Percentiles rank a stretch among this genome's conserved stretches.
Conservation (phyloP, 768 basidiomycete genomes). For the Crassisporium funariophilum region DNA sequence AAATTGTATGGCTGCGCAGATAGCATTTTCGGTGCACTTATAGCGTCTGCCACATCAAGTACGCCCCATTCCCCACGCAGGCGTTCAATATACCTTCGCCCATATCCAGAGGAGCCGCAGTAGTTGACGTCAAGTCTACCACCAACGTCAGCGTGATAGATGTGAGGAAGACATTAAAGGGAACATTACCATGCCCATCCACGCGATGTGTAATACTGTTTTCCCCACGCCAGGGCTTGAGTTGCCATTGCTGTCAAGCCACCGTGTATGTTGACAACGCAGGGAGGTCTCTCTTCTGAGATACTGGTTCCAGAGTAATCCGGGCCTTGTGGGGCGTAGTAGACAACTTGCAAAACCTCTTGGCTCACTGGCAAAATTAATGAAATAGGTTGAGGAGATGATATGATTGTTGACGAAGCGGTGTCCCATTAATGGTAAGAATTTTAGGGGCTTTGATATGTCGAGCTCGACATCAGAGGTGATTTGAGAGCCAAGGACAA, state of each 20-base stretch:
- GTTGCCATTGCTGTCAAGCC: conserved; percentile 58
- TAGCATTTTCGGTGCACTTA: conserved; percentile 49
- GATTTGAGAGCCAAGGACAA: conserved; percentile 32
- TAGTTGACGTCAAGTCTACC: conserved; percentile 70
- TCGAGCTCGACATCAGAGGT: not conserved
- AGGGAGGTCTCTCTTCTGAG: conserved; percentile 59
- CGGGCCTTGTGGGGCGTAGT: conserved; percentile 65
- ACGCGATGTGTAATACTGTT: conserved; percentile 62
- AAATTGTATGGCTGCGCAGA: conserved; percentile 45
- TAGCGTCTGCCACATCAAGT: conserved; percentile 66
- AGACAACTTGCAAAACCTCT: conserved; percentile 56
- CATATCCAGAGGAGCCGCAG: conserved; percentile 71
- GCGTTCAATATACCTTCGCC: conserved; percentile 61
- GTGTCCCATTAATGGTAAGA: not conserved
- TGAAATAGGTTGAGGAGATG: conserved; percentile 47
- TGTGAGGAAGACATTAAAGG: not conserved
- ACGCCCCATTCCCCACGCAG: conserved; percentile 69
- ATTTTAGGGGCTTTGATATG: not conserved
- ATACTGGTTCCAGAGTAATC: conserved; percentile 45
- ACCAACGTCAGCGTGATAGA: conserved; percentile 9
- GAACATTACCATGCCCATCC: conserved; percentile 62
- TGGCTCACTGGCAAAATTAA: conserved; percentile 30
- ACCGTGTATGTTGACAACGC: conserved; percentile 62
- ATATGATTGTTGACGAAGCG: conserved; percentile 36
- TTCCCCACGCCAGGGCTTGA: conserved; percentile 50